Evolutionary conservation across 805 yeast genomes (phyloP), one percentile per base, ranked within the genome.

Genomic region (Tetrapisispora pingtungensis): DNA sequence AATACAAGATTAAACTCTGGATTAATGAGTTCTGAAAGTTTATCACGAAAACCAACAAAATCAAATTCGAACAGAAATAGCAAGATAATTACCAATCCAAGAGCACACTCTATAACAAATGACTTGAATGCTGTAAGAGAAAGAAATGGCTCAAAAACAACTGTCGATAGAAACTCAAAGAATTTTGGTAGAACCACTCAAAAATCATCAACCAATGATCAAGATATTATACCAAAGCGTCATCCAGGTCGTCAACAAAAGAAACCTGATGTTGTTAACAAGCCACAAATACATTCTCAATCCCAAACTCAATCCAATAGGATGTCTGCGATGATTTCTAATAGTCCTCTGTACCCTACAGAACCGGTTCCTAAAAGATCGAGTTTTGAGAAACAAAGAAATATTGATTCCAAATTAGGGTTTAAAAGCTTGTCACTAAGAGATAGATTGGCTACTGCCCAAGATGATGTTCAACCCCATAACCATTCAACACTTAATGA

Each of bases 1-100:
- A 84, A 84, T 59, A 84, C 93, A 0, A 70, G 88, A 46, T 57
- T 81, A 45, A 84, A 84, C 62, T 82, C 90, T 1, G 31, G 31
- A n/a, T 15, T 30, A 14, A 31, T 30, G 8, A 34, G 39, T 28
- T 41, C 43, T 7, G 43, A 41, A 18, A 40, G 33, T 28, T 24
- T 26, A 5, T 10, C 43, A 6, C 43, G 47, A 8, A 50, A 46
- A 22, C 46, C 44, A 12, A 35, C 44, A n/a, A 33, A 19, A 3
- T 35, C 49, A 6, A 56, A 45, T 22, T 45, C 41, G 24, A 33
- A 40, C 12, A 36, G 46, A 20, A 49, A 62, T 41, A 57, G 64
- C 15, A 54, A 50, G 39, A 54, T 62, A 7, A 49, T 55, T 48
- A 41, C 46, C 20, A 10, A 13, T 33, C 19, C 33, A 15, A 41